These are phyloP conservation scores for Trametes punicea DNA, from an alignment of 768 basidiomycete species.

Conservation along the genomic window DNA sequence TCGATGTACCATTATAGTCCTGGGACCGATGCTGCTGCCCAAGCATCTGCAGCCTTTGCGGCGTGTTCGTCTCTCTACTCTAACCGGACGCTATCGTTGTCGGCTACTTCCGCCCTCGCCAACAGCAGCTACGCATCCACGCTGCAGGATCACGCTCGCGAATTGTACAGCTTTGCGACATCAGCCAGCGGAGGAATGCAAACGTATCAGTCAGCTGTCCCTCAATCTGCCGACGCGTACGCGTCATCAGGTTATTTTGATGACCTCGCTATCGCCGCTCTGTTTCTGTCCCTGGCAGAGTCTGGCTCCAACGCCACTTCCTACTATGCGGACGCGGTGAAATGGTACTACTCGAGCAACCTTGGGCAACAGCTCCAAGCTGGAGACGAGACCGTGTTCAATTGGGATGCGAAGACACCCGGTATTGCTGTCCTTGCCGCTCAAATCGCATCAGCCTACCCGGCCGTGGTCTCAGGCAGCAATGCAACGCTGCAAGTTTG, in stretches of 20 bases:
- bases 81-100: constrained; percentile 49
- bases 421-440: constrained; percentile 73
- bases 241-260: constrained; percentile 69
- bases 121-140: constrained; percentile 70
- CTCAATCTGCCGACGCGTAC: constrained; percentile 61
- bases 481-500: constrained; percentile 54
- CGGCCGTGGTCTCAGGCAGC: constrained; percentile 42
- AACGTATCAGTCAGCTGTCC: constrained; percentile 69
- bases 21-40: constrained; percentile 87
- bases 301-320: constrained; percentile 52
- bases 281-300: constrained; percentile 70
- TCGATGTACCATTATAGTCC: constrained; percentile 40
- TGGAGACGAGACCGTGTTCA: constrained; percentile 57
- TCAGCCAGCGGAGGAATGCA: constrained; percentile 57
- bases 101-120: constrained; percentile 59
- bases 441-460: constrained; percentile 62
- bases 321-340: constrained; percentile 36
- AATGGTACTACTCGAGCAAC: constrained; percentile 54
- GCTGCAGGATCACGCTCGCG: constrained; percentile 70
- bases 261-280: constrained; percentile 70
- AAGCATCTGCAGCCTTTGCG: constrained; percentile 82
- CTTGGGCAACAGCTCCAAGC: constrained; percentile 37
- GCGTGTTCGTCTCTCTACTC: constrained; percentile 83
- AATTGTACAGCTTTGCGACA: constrained; percentile 74
- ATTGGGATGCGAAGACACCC: constrained; percentile 86